Conservation (phyloP, 306 rosid species). For the Geum urbanum region DNA sequence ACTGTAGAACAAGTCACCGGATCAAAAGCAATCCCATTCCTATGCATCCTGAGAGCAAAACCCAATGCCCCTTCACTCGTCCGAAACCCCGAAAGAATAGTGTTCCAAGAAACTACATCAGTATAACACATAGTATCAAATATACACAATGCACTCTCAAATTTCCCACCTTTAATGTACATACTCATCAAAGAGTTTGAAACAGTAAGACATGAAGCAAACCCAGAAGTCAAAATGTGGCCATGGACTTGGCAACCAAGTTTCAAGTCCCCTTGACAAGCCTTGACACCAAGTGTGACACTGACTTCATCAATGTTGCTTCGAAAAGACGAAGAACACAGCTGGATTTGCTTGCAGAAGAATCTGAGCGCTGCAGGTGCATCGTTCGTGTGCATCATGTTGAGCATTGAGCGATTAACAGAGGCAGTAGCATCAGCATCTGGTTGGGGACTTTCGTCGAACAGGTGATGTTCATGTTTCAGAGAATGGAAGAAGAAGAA, state of each 20-base stretch:
- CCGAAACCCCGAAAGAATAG: conserved; percentile 66
- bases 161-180: conserved; percentile 59
- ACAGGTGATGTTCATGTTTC: conserved; percentile 41
- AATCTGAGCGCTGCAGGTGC: conserved; percentile 45
- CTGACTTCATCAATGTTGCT: conserved; percentile 45
- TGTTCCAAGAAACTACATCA: conserved; percentile 82
- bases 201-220: conserved; percentile 38
- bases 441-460: conserved; percentile 47
- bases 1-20: conserved; percentile 58
- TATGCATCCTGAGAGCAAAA: conserved; percentile 56
- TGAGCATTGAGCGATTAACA: conserved; percentile 43
- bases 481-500: conserved; percentile 19
- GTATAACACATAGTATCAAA: conserved; percentile 50
- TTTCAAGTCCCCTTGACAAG: conserved; percentile 52
- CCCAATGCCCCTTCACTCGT: conserved; percentile 52
- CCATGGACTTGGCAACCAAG: conserved; percentile 64
- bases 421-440: conserved; percentile 20
- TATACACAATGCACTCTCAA: conserved; percentile 40
- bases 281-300: conserved; percentile 61
- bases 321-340: conserved; percentile 13
- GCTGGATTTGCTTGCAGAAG: conserved; percentile 40
- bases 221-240: conserved; percentile 42
- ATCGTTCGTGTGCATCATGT: conserved; percentile 38
- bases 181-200: conserved; percentile 76
- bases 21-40: conserved; percentile 51